Base-by-base conservation (phyloP, 225 moss, liverwort and hornwort species). In the Sphagnum contortum region DNA sequence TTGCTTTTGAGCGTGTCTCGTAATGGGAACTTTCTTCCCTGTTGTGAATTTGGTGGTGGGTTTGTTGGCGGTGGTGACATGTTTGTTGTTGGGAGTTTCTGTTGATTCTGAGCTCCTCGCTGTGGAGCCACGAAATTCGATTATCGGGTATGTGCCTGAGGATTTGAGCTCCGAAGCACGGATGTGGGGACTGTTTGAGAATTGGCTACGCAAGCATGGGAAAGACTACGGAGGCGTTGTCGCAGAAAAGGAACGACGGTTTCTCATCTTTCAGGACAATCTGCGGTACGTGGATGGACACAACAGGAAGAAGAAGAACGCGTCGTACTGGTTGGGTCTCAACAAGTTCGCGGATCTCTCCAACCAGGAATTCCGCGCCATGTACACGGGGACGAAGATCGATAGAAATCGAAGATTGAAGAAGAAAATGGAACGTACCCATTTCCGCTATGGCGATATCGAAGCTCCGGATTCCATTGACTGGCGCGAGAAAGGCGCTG, bases 311-410 rank as follows among this genome's bases (percentile, higher is more conserved):
- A 62, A 76, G 44, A 47, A 50, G 2, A 76, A 75, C 49, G 59
- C 64, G 5, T 45, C 71, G 8, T 92, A 73, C 64, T 57, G 65
- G 50, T 69, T 89, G 60, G 92, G 90, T 8, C 65, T 88, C 3
- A 94, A 86, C n/a, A 77, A 81, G 57, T 94, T 90, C 49, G 81
- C 80, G 0, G 90, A 94, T 56, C 67, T 90, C 4, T 82, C 86
- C 10, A 81, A 90, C 47, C 73, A 73, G 54, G 93, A 94, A 70
- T 94, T 90, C 48, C 73, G 76, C 4, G 48, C 62, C 2, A 64
- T 4, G 2, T 81, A 70, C 29, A 54, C 85, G 3, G 86, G 86
- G 0, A 71, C 65, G 57, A 75, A 70, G n/a, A n/a, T 78, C 7
- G 80, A 84, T 68, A 64, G 66, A 3, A 66, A 63, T 2, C 57